phyloP scores from a whole-genome alignment of 2,329 filamentous ascomycete species.

The Colletotrichum sp. region DNA sequence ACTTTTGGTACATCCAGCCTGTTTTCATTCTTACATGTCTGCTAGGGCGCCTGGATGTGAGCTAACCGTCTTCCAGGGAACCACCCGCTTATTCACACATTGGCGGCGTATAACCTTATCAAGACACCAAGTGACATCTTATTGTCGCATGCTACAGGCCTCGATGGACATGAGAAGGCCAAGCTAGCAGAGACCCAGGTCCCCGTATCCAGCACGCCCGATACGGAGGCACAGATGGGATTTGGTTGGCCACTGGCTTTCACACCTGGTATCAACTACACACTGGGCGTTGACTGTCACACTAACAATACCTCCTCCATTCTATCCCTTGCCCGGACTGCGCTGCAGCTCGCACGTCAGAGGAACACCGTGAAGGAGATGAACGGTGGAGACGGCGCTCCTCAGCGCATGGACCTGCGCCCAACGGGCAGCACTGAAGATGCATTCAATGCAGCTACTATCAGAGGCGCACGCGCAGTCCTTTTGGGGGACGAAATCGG shows the following conservation, averaged over 20 bases:
- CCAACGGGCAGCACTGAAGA: background rate
- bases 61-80: background rate
- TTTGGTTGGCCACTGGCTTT: conserved; percentile 32
- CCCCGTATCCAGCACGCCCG: background rate
- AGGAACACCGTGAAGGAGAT: background rate
- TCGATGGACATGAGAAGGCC: background rate
- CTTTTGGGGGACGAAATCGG: background rate
- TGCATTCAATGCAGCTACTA: background rate
- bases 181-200: background rate
- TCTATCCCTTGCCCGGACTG: conserved; percentile 16
- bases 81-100: background rate
- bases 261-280: conserved; percentile 32
- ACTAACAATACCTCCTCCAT: conserved; percentile 22
- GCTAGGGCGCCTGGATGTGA: background rate
- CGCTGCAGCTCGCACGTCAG: conserved; percentile 21
- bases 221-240: background rate
- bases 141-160: background rate
- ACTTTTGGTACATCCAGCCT: background rate
- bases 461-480: background rate
- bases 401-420: background rate
- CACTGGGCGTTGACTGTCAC: conserved; percentile 26
- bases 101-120: background rate
- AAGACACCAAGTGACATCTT: background rate
- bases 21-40: background rate
- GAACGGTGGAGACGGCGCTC: background rate